Percentiles rank a stretch among this genome's conserved stretches.
Evolutionary conservation across 164 flowering plant genomes (phyloP).

Genomic region (Liriodendron chinense): DNA sequence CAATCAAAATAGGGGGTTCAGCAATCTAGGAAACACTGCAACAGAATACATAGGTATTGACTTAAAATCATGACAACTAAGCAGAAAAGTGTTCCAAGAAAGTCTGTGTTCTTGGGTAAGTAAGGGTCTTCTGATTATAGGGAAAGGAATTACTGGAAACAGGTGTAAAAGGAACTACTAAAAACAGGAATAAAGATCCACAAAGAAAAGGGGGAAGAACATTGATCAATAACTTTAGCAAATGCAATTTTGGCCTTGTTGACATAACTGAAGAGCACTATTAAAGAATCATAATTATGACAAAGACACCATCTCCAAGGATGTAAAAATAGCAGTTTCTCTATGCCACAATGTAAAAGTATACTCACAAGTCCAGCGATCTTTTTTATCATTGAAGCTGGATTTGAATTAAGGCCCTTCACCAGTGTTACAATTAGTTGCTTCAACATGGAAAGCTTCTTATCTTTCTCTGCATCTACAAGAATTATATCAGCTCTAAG

Average conservation of each 20-base stretch:
- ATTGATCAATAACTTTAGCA: background rate
- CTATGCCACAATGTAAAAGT: background rate
- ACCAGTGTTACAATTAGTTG: slow-evolving; percentile 70
- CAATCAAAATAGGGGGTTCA: too few relatives aligned
- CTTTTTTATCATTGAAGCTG: slow-evolving; percentile 83
- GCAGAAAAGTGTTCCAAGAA: too few relatives aligned
- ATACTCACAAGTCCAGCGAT: slow-evolving; percentile 87
- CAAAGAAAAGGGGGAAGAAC: background rate
- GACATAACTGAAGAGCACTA: background rate
- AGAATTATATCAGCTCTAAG: slow-evolving; percentile 72
- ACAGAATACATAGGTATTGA: too few relatives aligned
- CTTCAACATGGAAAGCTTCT: slow-evolving; percentile 85
- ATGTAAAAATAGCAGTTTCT: background rate
- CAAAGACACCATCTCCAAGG: background rate
- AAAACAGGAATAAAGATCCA: background rate
- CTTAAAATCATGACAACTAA: too few relatives aligned
- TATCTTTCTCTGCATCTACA: slow-evolving; percentile 83
- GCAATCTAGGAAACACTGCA: too few relatives aligned
- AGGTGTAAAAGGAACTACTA: background rate
- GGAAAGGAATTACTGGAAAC: too few relatives aligned
- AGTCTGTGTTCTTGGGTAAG: too few relatives aligned
- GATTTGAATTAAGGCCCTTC: slow-evolving; percentile 76
- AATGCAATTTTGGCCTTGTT: background rate
- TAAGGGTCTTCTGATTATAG: too few relatives aligned
- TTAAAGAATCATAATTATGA: background rate